These are phyloP conservation scores for Rhizophagus clarus DNA, from an alignment of 192 early-diverging fungal species.

Conservation along the genomic window DNA sequence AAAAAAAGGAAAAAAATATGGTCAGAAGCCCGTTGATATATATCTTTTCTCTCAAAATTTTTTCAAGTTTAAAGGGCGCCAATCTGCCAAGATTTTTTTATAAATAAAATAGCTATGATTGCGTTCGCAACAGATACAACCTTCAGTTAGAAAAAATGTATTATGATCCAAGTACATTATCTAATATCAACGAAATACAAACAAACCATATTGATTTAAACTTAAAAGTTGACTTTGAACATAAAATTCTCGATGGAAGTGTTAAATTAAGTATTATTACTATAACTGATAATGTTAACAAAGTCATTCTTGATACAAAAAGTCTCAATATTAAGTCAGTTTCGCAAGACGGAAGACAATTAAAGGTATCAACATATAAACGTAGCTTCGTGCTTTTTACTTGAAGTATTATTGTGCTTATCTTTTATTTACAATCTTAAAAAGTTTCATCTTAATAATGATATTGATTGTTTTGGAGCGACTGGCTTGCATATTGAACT, in stretches of 20 bases:
- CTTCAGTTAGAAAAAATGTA: conserved; percentile 29
- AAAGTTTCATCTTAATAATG: conserved; percentile 54
- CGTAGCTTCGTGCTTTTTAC: not conserved
- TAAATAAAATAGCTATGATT: too few species aligned
- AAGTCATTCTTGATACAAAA: conserved; percentile 74
- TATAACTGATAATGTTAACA: conserved; percentile 52
- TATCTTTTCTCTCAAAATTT: too few species aligned
- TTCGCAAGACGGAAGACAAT: conserved; percentile 21
- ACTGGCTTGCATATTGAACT: conserved; percentile 70
- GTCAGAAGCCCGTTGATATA: too few species aligned
- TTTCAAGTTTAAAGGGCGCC: too few species aligned
- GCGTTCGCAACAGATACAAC: too few species aligned
- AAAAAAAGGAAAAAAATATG: too few species aligned
- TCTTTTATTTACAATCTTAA: not conserved
- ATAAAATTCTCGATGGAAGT: conserved; percentile 64
- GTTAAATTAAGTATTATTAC: conserved; percentile 65
- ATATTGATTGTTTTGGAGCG: conserved; percentile 67
- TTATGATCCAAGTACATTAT: conserved; percentile 82
- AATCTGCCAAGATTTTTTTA: too few species aligned
- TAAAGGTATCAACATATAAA: conserved; percentile 13
- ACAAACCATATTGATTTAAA: conserved; percentile 76
- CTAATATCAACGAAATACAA: conserved; percentile 75
- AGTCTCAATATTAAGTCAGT: conserved; percentile 57
- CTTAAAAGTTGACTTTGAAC: conserved; percentile 76
- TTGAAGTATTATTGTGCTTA: not conserved